Evolutionary conservation across 2,329 filamentous ascomycete genomes (phyloP).

Genomic region (Aureobasidium sp.): DNA sequence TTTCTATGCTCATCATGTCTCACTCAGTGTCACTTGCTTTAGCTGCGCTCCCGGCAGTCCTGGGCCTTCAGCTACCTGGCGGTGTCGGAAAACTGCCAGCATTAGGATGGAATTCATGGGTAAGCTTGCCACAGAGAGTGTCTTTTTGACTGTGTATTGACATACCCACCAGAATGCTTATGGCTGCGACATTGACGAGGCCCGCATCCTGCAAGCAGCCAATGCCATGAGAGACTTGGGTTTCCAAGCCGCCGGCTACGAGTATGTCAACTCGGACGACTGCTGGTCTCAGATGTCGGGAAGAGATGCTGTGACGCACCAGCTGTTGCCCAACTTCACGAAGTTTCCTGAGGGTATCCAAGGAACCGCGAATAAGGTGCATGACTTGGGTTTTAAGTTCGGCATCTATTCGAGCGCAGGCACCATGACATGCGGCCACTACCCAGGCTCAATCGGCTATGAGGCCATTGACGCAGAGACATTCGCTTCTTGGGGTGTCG

Average conservation of each 20-base stretch:
- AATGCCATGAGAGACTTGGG: slow-evolving; percentile 37
- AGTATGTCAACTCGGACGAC: slow-evolving; percentile 46
- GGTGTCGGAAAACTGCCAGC: background rate
- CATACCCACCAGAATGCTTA: slow-evolving; percentile 30
- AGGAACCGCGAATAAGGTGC: slow-evolving; percentile 35
- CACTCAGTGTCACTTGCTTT: background rate
- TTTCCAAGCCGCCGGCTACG: slow-evolving; percentile 40
- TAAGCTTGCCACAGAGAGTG: background rate
- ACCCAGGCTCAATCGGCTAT: slow-evolving; percentile 35
- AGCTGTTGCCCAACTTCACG: background rate
- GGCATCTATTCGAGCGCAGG: slow-evolving; percentile 41
- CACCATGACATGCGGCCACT: slow-evolving; percentile 17
- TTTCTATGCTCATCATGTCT: background rate
- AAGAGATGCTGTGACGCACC: slow-evolving; percentile 32
- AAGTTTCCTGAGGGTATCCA: background rate
- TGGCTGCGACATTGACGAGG: slow-evolving; percentile 39
- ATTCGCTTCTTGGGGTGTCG: slow-evolving; percentile 51
- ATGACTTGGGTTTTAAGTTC: slow-evolving; percentile 41
- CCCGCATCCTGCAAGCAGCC: slow-evolving; percentile 38
- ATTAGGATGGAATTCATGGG: background rate
- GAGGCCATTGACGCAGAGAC: slow-evolving; percentile 50
- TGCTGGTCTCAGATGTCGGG: slow-evolving; percentile 38
- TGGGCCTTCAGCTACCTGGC: background rate
- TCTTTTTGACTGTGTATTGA: background rate
- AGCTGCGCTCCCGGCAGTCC: background rate